Evolutionary conservation across 1,139 yeast genomes (phyloP).

Genomic region (Candida dubliniensis): DNA sequence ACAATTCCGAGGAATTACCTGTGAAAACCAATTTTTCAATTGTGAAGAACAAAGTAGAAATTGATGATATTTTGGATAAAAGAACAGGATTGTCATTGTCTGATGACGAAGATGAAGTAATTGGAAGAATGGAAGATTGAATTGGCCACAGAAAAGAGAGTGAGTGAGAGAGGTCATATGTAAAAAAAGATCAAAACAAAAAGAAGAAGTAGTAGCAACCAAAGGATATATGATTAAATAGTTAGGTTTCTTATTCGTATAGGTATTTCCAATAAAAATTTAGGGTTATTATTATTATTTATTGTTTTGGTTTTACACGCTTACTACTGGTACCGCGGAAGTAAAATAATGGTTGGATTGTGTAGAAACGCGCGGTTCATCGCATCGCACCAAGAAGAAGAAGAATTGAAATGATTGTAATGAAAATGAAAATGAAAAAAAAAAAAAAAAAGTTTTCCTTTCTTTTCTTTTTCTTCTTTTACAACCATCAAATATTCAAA

Average conservation of each 20-base stretch:
- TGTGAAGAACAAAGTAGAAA: not conserved
- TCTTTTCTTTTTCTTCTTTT: constrained; percentile 2
- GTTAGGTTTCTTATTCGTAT: too few relatives aligned
- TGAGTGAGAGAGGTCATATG: not conserved
- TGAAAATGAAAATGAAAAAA: too few relatives aligned
- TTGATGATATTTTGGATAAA: too few relatives aligned
- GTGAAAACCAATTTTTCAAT: constrained; percentile 5
- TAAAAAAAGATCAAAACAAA: not conserved
- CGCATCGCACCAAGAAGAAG: not conserved
- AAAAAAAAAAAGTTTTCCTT: constrained; percentile 2
- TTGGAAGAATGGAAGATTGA: constrained; percentile 19
- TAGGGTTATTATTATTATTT: too few relatives aligned
- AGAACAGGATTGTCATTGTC: constrained; percentile 7
- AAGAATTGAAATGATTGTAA: too few relatives aligned
- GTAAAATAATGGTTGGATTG: too few relatives aligned
- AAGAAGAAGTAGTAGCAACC: not conserved
- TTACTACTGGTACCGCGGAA: too few relatives aligned
- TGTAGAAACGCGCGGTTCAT: too few relatives aligned
- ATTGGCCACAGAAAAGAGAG: not conserved
- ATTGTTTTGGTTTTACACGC: too few relatives aligned
- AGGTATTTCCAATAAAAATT: too few relatives aligned
- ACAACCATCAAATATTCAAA: constrained; percentile 9
- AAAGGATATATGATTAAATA: too few relatives aligned
- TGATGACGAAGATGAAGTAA: constrained; percentile 14
- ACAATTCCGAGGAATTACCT: not conserved